A percentile compares a stretch with the other conserved stretches of the same genome.
Evolutionary conservation across 23 red algal genomes (phyloP).

Genomic region (Chondrus crispus): DNA sequence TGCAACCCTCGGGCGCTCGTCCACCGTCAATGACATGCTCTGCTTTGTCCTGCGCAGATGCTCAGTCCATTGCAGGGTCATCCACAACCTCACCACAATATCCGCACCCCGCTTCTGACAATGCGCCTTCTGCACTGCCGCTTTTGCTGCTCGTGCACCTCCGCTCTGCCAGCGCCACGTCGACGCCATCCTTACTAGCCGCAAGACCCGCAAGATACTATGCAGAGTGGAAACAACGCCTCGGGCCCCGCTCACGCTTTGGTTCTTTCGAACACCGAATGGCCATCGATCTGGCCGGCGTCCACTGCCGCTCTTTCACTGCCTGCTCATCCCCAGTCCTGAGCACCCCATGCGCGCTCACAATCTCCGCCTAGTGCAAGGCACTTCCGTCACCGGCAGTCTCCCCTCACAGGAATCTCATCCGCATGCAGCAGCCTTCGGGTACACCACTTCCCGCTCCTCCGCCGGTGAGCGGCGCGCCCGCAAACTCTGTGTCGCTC

Average conservation of each 20-base stretch:
- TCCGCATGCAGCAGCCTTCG: neutral
- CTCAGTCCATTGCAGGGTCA: constrained; percentile 1
- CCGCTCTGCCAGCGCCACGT: constrained; percentile 15
- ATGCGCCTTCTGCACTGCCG: neutral
- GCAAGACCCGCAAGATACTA: neutral
- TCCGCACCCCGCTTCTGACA: neutral
- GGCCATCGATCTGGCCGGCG: neutral
- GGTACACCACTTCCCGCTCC: neutral
- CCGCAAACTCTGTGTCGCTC: neutral
- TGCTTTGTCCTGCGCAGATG: constrained; percentile 13
- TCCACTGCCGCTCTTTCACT: constrained; percentile 25
- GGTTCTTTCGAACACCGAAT: neutral
- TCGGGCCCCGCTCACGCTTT: neutral
- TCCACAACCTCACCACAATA: neutral
- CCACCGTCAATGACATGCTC: constrained; percentile 54
- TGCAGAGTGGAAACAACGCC: neutral
- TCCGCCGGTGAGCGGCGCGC: neutral
- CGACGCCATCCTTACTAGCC: constrained; percentile 27
- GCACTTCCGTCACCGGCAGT: neutral
- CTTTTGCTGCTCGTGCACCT: neutral
- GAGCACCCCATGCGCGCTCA: neutral
- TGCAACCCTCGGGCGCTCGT: constrained; percentile 48
- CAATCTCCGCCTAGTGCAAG: constrained; percentile 33
- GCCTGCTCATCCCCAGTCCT: constrained; percentile 21
- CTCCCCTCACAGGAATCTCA: neutral